A percentile compares a stretch with the other conserved stretches of the same genome.
These are phyloP conservation scores for Penicillium glabrum DNA, from an alignment of 2,329 filamentous ascomycete genomes.

Conservation along the genomic window DNA sequence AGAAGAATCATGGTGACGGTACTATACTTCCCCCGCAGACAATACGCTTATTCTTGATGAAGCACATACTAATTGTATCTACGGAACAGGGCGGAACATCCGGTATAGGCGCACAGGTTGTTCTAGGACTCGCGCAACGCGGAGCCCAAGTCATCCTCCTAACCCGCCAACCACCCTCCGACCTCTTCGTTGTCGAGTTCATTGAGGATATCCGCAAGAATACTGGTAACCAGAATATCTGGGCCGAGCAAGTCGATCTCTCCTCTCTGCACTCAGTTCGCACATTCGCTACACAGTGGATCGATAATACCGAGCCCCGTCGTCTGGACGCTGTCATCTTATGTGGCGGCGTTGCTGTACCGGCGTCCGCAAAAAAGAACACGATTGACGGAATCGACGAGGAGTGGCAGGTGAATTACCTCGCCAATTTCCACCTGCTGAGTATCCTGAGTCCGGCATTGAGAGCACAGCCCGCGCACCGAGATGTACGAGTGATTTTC, in stretches of 20 bases:
- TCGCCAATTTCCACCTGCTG: constrained; percentile 92
- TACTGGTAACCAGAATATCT: constrained; percentile 83
- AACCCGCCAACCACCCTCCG: constrained; percentile 75
- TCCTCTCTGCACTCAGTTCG: constrained; percentile 86
- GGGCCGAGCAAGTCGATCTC: constrained; percentile 92
- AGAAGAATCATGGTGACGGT: constrained; percentile 92
- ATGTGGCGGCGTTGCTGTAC: constrained; percentile 71
- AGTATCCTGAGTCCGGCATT: constrained; percentile 89
- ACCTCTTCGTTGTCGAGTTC: constrained; percentile 89
- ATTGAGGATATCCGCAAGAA: constrained; percentile 79
- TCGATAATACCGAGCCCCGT: constrained; percentile 88
- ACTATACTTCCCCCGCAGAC: constrained; percentile 13
- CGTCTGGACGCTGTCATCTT: constrained; percentile 88
- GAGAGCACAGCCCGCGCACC: constrained; percentile 85
- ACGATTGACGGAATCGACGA: constrained; percentile 81
- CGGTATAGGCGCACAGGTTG: constrained; percentile 79
- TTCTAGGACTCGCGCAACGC: constrained; percentile 70
- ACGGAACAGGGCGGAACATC: constrained; percentile 74
- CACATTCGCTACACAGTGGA: constrained; percentile 94
- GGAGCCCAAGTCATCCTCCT: constrained; percentile 91
- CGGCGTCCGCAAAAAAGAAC: constrained; percentile 53
- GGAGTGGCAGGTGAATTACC: constrained; percentile 92
- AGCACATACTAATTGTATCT: background rate
- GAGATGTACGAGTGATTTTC: constrained; percentile 86
- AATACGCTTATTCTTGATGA: background rate